Conservation (phyloP, 1,284 basidiomycete genomes). For the Microbotryum silenes-acaulis region DNA sequence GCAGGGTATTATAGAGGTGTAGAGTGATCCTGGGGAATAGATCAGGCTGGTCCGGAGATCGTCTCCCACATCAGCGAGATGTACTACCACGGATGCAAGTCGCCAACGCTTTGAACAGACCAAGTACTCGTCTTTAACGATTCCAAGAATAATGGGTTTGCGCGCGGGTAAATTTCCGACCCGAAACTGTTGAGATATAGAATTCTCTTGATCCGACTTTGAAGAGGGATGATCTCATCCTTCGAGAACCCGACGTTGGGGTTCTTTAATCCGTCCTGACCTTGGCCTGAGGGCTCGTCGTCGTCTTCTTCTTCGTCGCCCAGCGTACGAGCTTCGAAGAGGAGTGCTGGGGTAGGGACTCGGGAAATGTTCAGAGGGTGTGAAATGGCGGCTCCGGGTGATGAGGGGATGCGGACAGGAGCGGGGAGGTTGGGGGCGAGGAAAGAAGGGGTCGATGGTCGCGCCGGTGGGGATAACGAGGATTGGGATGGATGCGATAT, state of each 20-base stretch:
- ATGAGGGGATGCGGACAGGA: conserved; percentile 34
- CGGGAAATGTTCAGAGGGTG: conserved; percentile 11
- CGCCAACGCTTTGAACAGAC: conserved; percentile 40
- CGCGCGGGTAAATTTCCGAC: conserved; percentile 43
- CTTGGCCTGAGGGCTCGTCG: conserved; percentile 43
- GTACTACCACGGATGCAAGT: conserved; percentile 73
- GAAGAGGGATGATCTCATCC: conserved; percentile 43
- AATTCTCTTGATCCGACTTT: conserved; percentile 49
- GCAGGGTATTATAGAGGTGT: conserved; percentile 67
- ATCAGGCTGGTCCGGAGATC: conserved; percentile 11
- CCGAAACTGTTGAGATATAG: conserved; percentile 93
- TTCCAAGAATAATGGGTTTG: conserved; percentile 50
- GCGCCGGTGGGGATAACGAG: conserved; percentile 1
- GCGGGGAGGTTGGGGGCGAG: not conserved
- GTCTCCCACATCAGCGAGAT: conserved; percentile 7
- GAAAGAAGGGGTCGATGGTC: conserved; percentile 36
- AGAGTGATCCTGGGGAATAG: conserved; percentile 29
- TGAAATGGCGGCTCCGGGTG: conserved; percentile 9
- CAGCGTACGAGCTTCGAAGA: conserved; percentile 23
- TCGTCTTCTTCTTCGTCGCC: conserved; percentile 28
- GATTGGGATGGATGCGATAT: conserved; percentile 78
- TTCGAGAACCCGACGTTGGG: conserved; percentile 65
- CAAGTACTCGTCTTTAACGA: conserved; percentile 51
- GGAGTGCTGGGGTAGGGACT: conserved; percentile 22
- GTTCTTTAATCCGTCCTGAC: conserved; percentile 42